Base-by-base conservation (phyloP, 768 basidiomycete species). In the Collybia sordida region DNA sequence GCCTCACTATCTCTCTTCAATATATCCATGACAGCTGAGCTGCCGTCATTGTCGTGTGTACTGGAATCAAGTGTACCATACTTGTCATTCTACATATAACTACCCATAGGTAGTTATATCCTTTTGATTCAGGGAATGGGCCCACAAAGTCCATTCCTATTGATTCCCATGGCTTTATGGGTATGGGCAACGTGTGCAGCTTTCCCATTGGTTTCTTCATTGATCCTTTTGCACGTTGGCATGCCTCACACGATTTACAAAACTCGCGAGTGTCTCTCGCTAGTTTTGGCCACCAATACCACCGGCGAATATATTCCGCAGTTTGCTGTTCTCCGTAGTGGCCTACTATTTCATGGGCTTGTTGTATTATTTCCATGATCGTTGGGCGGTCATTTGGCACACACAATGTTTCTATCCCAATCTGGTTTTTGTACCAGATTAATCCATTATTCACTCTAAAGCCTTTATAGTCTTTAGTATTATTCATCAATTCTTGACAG, bases 281-380 rank as follows among this genome's bases (percentile, higher is more conserved):
- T n/a, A n/a, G n/a, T n/a, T n/a, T n/a, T 28, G 50, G 60, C 51
- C 44, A 45, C 44, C 44, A 45, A 64, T 56, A 47, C 59, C 60
- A 3, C 65, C 45, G 47, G 1, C 66, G 49, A 0, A 73, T 34
- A 37, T 72, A 72, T 0, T 63, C 59, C 0, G 49, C 11, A 0
- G 65, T 74, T 23, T 57, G 45, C 6, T 62, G 55, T 1, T 41
- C 14, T 0, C 69, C 62, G 17, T 69, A 64, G 39, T 74, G 72
- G 0, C 71, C 73, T 0, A 75, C 49, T 0, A 58, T 50, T 0
- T 8, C 7, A 45, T 74, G 71, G 0, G 63, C 66, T n/a, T 66
- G 51, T 3, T 51, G 37, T 3, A 68, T 38, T 1, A 55, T 52
- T 2, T 8, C 46, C 11, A 46, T 55, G 11, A 56, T 38, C 36